Percentiles rank a stretch among this genome's conserved stretches.
Evolutionary conservation across 352 stramenopile genomes (phyloP).

Genomic region (Globisporangium uncinulatum): DNA sequence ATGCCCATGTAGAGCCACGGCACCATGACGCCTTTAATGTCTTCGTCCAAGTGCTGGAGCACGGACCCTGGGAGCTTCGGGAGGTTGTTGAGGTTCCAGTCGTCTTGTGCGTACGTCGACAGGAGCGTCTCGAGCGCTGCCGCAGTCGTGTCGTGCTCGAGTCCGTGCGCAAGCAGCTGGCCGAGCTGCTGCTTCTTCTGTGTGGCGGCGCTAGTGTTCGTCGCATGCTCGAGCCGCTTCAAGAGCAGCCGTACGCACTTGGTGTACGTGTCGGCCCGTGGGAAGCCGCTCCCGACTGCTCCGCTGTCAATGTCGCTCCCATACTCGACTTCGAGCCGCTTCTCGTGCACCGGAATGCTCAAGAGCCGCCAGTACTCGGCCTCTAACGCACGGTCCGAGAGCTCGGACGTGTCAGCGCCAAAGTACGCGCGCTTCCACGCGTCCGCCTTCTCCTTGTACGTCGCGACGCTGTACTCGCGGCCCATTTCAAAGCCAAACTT

Average conservation of each 20-base stretch:
- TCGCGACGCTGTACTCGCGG: conserved; percentile 64
- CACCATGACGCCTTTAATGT: conserved; percentile 98
- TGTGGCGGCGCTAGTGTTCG: conserved; percentile 21
- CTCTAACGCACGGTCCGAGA: conserved; percentile 73
- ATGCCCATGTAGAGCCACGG: conserved; percentile 99
- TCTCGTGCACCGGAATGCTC: conserved; percentile 64
- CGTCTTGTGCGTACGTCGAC: conserved; percentile 70
- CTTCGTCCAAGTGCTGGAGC: conserved; percentile 94
- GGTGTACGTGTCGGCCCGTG: conserved; percentile 44
- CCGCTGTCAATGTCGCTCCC: conserved; percentile 90
- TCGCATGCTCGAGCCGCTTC: conserved; percentile 51
- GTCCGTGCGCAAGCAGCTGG: conserved; percentile 52
- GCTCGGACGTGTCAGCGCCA: conserved; percentile 25
- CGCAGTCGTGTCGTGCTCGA: conserved; percentile 22
- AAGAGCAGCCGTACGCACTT: conserved; percentile 46
- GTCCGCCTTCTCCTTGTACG: conserved; percentile 83
- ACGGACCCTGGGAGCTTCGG: conserved; percentile 92
- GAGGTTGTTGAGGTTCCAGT: conserved; percentile 99
- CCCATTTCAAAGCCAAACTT: conserved; percentile 85
- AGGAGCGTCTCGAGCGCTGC: conserved; percentile 46
- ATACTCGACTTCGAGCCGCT: conserved; percentile 88
- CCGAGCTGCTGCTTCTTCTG: conserved; percentile 20
- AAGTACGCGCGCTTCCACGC: conserved; percentile 83
- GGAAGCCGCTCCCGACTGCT: conserved; percentile 84
- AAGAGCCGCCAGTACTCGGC: conserved; percentile 87